phyloP scores from a whole-genome alignment of 768 basidiomycete genomes.

The Agrocybe pediades region DNA sequence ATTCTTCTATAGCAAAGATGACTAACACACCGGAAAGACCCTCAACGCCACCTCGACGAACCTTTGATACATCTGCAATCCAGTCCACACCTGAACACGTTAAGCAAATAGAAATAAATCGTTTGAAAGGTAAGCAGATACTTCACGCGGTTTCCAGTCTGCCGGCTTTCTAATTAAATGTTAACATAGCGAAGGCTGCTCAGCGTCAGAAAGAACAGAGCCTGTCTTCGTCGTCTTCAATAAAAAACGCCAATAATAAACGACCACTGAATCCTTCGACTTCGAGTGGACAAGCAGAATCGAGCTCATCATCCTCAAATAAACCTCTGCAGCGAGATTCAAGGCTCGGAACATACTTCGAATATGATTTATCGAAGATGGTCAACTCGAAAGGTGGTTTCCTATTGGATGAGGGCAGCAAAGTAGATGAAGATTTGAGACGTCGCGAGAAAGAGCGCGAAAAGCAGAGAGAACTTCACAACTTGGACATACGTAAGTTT shows the following conservation, averaged over 20 bases:
- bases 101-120: constrained; percentile 75
- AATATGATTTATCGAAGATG: constrained; percentile 97
- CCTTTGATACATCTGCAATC: constrained; percentile 18
- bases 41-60: constrained; percentile 42
- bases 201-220: constrained; percentile 68
- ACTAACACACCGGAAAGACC: constrained; percentile 24
- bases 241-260: constrained; percentile 70
- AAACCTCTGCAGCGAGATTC: constrained; percentile 70
- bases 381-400: constrained; percentile 97
- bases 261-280: constrained; percentile 64
- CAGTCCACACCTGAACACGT: constrained; percentile 60
- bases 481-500: constrained; percentile 69
- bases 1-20: too few species aligned
- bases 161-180: too few species aligned
- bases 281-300: constrained; percentile 55
- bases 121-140: constrained; percentile 63
- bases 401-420: constrained; percentile 85
- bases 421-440: constrained; percentile 72
- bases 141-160: neutral
- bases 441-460: constrained; percentile 84
- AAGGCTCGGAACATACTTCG: constrained; percentile 89
- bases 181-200: constrained; percentile 65
- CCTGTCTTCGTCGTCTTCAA: constrained; percentile 44
- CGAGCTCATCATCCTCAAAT: constrained; percentile 47
- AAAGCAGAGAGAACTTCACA: constrained; percentile 73